These are phyloP conservation scores for Neoboletus subvelutipes DNA, from an alignment of 768 basidiomycete species.

Conservation along the genomic window DNA sequence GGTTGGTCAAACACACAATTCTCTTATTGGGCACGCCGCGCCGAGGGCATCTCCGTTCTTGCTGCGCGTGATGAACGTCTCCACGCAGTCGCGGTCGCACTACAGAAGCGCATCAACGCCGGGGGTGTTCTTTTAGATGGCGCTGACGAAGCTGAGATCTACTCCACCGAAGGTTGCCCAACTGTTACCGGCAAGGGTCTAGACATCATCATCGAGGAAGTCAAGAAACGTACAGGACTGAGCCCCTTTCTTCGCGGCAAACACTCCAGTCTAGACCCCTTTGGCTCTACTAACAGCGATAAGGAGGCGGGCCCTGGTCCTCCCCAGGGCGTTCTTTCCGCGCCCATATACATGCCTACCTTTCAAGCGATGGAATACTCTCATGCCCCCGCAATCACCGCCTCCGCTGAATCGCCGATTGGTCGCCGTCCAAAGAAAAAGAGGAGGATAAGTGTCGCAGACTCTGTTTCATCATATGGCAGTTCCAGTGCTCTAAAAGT, in stretches of 20 bases:
- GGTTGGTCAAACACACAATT: slow-evolving; percentile 57
- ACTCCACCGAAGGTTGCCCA: slow-evolving; percentile 35
- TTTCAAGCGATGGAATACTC: slow-evolving; percentile 41
- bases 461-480: slow-evolving; percentile 35
- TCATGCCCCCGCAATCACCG: slow-evolving; percentile 34
- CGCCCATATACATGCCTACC: slow-evolving; percentile 41
- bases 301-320: slow-evolving; percentile 33
- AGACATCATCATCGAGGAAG: slow-evolving; percentile 47
- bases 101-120: slow-evolving; percentile 41
- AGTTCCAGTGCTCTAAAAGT: slow-evolving; percentile 28
- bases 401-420: slow-evolving; percentile 29
- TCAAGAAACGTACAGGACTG: slow-evolving; percentile 47
- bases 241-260: slow-evolving; percentile 52
- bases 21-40: slow-evolving; percentile 53
- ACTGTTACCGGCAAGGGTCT: slow-evolving; percentile 50
- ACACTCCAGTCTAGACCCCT: slow-evolving; percentile 50
- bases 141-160: slow-evolving; percentile 23
- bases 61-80: slow-evolving; percentile 41
- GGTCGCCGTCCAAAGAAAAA: slow-evolving; percentile 34
- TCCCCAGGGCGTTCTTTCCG: slow-evolving; percentile 21
- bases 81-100: slow-evolving; percentile 39
- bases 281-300: slow-evolving; percentile 41
- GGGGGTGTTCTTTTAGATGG: slow-evolving; percentile 33
- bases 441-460: slow-evolving; percentile 36
- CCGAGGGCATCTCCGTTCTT: slow-evolving; percentile 49